Evolutionary conservation across 2,329 filamentous ascomycete genomes (phyloP).

Genomic region (Biscogniauxia marginata): DNA sequence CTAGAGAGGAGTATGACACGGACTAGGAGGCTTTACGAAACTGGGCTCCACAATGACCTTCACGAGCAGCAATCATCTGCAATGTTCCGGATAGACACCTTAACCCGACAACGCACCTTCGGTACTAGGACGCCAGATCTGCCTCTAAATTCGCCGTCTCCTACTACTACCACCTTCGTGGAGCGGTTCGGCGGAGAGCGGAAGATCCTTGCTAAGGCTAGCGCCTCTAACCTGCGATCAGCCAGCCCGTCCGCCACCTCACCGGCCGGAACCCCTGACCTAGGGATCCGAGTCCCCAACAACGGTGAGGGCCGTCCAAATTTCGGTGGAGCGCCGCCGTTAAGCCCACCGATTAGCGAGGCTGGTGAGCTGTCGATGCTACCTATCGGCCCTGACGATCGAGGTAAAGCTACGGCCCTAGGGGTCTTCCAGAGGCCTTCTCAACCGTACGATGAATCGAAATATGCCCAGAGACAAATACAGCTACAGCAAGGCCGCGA

Average conservation of each 20-base stretch:
- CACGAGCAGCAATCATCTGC: constrained; percentile 78
- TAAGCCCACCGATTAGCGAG: constrained; percentile 72
- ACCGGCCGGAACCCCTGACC: constrained; percentile 36
- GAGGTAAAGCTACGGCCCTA: constrained; percentile 39
- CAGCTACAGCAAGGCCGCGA: constrained; percentile 77
- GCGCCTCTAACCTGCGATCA: constrained; percentile 67
- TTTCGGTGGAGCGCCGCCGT: constrained; percentile 45
- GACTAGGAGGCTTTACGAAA: constrained; percentile 76
- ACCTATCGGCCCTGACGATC: constrained; percentile 71
- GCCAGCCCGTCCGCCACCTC: constrained; percentile 49
- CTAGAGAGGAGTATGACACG: constrained; percentile 68
- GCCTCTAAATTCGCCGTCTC: constrained; percentile 44
- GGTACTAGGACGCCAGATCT: constrained; percentile 52
- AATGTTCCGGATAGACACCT: constrained; percentile 74
- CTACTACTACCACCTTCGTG: constrained; percentile 41
- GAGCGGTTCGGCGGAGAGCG: constrained; percentile 47
- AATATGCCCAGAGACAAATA: constrained; percentile 77
- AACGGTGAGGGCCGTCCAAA: constrained; percentile 38
- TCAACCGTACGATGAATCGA: constrained; percentile 78
- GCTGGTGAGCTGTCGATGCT: constrained; percentile 64
- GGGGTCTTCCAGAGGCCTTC: constrained; percentile 61
- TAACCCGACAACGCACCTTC: constrained; percentile 62
- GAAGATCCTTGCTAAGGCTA: constrained; percentile 54
- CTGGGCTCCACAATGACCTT: constrained; percentile 73
- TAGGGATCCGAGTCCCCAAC: constrained; percentile 32